Base-by-base conservation (phyloP, 2,329 filamentous ascomycete species). In the Aspergillus sp. region DNA sequence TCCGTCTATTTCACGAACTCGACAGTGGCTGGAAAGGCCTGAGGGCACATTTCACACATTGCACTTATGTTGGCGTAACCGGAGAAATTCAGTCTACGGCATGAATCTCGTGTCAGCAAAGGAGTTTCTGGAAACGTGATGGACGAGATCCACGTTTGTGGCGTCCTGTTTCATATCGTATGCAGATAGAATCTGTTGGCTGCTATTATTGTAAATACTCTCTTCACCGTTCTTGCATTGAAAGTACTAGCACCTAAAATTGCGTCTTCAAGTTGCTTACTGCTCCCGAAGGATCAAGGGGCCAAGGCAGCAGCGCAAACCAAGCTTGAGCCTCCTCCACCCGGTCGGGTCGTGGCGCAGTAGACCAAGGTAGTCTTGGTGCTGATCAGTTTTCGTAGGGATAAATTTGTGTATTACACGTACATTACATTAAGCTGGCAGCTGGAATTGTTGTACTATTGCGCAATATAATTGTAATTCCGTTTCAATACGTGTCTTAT, bases 51-150 rank as follows among this genome's bases (percentile, higher is more conserved):
- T 39, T 33, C 47, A 48, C 37, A 41, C 44, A 58, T 63, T 63
- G 59, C 63, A 65, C 63, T 57, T 57, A 63, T 62, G 61, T 63
- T 56, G 67, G 67, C 66, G 66, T 67, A 66, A 61, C 51, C 54
- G 64, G 65, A 57, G 60, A 64, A 60, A 15, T 59, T 56, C 55
- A 44, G 44, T 61, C 56, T 60, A 57, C 48, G 57, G 58, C 55
- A 64, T 67, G 55, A 61, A 56, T 53, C 53, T 57, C 45, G 46
- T 59, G 59, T 64, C 57, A 57, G 57, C 61, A 58, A 55, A 54
- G 64, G 56, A 62, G 64, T 64, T 65, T 64, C 50, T 24, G 57
- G 59, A 53, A 58, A 57, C 55, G 60, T 53, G 52, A 57, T 56
- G 59, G 54, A 61, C 57, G 57, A 44, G 39, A 56, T 51, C 53